Base-by-base conservation (phyloP, 208 protist genomes). In the Leptomonas seymouri region DNA sequence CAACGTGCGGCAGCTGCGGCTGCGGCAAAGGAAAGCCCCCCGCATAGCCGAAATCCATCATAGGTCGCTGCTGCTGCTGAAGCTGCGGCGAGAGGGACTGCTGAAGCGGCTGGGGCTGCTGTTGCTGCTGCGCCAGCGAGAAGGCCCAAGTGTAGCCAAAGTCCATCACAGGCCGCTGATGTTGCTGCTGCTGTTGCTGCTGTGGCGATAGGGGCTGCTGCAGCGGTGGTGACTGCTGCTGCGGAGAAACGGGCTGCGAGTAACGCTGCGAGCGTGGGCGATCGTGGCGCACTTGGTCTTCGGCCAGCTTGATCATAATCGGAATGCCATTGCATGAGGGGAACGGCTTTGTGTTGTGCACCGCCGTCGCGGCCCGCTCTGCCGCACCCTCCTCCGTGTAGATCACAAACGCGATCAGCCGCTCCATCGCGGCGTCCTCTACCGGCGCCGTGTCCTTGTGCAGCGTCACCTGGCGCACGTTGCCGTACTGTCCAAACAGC, bases 321-420 rank as follows among this genome's bases (percentile, higher is more conserved):
- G 85, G 85, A 20, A 91, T 76, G 51, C 75, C 74, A 41, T 78
- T 67, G 71, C 82, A 86, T 21, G 58, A 66, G 25, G 62, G 46
- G 27, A 91, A 88, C 15, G 82, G 82, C 55, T 53, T 58, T 41
- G 85, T 84, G 72, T 87, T 84, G 76, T 91, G 85, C 41, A 88
- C 55, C 55, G 58, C 82, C 53, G 54, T 42, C 23, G 80, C 84
- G 50, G 87, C 89, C 71, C 71, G 65, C 56, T 78, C 85, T 14
- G 89, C 89, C 31, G 72, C 78, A 49, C 85, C 85, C 48, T 85
- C 84, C 50, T 68, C 74, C 16, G 67, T 62, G 70, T 79, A 94
- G 23, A 81, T 82, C 34, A 95, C 73, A 71, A 95, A 95, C 63
- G 87, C 87, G 48, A 95, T 95, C 53, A 76, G 74, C n/a, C 90